Percentiles rank a stretch among this genome's conserved stretches.
Evolutionary conservation across 331 rosid genomes (phyloP).

Genomic region (Dryas integrifolia): DNA sequence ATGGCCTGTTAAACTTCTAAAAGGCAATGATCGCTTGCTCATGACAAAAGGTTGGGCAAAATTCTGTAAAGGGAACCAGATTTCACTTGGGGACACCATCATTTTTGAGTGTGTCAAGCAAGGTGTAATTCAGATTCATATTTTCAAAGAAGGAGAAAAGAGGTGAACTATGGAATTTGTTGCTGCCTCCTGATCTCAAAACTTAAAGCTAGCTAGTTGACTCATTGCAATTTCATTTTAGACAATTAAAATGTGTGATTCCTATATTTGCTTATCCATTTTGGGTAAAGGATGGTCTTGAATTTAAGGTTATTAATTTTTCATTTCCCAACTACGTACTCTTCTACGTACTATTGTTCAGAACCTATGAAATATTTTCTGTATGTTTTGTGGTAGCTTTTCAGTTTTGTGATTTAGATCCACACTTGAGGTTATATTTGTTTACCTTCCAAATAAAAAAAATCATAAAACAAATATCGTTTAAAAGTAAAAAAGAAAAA

Average conservation of each 20-base stretch:
- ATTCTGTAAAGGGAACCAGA: background rate
- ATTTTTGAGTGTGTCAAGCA: slow-evolving; percentile 11
- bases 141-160: background rate
- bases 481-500: too few relatives aligned
- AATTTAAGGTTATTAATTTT: too few relatives aligned
- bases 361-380: too few relatives aligned
- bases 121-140: background rate
- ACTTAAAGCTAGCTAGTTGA: background rate
- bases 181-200: background rate
- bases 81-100: background rate
- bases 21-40: background rate
- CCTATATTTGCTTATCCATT: too few relatives aligned
- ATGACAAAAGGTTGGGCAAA: background rate
- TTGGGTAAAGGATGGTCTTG: too few relatives aligned
- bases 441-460: too few relatives aligned
- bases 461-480: too few relatives aligned
- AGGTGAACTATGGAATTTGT: background rate
- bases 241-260: too few relatives aligned
- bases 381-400: too few relatives aligned
- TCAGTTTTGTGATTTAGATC: too few relatives aligned
- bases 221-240: background rate
- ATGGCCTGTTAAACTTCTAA: background rate
- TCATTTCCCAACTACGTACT: too few relatives aligned
- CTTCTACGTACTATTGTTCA: too few relatives aligned
- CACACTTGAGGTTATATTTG: background rate